Conservation (phyloP, 345 rosid genomes). For the Eucalyptus decipiens region DNA sequence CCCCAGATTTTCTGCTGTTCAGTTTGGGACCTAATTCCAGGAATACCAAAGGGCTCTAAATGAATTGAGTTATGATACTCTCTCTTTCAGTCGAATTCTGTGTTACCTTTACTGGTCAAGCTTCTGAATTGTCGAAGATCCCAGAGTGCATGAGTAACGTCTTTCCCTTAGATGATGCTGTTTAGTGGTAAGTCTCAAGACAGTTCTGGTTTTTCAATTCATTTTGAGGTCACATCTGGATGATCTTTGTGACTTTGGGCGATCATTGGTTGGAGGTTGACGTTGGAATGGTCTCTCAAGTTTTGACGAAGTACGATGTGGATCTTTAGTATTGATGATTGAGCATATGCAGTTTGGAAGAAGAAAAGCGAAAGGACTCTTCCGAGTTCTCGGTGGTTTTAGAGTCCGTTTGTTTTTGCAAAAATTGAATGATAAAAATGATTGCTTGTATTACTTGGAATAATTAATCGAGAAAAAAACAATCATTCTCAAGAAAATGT, state of each 20-base stretch:
- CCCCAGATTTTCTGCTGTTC: neutral
- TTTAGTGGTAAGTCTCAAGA: neutral
- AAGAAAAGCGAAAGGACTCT: neutral
- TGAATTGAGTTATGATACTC: neutral
- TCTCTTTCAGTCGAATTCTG: neutral
- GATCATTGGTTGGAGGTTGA: neutral
- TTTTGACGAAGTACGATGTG: neutral
- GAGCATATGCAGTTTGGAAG: neutral
- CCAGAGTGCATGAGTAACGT: neutral
- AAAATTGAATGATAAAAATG: no score
- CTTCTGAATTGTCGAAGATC: neutral
- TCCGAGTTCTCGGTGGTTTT: neutral
- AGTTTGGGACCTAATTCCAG: neutral
- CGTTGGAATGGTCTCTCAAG: neutral
- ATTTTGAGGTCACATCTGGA: neutral
- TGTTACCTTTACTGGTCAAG: neutral
- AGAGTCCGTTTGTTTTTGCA: no score
- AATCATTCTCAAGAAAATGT: accelerated
- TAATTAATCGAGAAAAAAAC: no score
- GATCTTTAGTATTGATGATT: neutral
- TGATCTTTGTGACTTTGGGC: neutral
- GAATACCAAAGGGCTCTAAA: neutral
- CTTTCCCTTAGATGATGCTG: neutral
- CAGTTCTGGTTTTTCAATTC: neutral
- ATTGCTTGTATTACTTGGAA: no score